These are phyloP conservation scores for Cavenderia fasciculata DNA, from an alignment of 78 protist genomes.

Conservation along the genomic window DNA sequence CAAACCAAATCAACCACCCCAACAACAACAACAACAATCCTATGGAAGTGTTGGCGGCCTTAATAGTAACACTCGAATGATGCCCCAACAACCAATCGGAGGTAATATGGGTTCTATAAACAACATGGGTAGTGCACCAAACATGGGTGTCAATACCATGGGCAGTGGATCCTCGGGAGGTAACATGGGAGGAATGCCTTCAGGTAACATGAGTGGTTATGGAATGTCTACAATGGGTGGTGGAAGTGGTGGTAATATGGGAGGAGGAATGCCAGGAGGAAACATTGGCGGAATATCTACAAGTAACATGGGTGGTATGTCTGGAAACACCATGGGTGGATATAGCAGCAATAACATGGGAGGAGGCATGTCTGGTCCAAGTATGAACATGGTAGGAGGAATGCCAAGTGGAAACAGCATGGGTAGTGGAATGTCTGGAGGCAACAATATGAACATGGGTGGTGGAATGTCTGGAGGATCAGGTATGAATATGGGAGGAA, in stretches of 20 bases:
- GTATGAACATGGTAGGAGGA: background rate
- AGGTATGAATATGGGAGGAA: background rate
- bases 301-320: background rate
- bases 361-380: background rate
- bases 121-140: background rate
- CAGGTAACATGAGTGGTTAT: background rate
- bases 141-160: background rate
- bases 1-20: too few species aligned
- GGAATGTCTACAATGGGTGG: background rate
- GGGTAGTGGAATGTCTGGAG: conserved; percentile 5
- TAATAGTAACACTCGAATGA: too few species aligned
- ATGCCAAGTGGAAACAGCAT: conserved; percentile 16
- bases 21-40: too few species aligned
- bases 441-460: conserved; percentile 17
- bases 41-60: too few species aligned
- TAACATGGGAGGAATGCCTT: background rate
- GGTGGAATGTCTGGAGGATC: background rate
- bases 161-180: too few species aligned
- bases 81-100: too few species aligned
- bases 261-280: background rate
- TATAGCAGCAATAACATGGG: background rate
- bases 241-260: background rate
- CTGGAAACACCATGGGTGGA: background rate
- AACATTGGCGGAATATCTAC: background rate
- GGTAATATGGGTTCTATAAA: background rate